Evolutionary conservation across 2,329 filamentous ascomycete species (phyloP).

Genomic region (Gliomastix tumulicola): DNA sequence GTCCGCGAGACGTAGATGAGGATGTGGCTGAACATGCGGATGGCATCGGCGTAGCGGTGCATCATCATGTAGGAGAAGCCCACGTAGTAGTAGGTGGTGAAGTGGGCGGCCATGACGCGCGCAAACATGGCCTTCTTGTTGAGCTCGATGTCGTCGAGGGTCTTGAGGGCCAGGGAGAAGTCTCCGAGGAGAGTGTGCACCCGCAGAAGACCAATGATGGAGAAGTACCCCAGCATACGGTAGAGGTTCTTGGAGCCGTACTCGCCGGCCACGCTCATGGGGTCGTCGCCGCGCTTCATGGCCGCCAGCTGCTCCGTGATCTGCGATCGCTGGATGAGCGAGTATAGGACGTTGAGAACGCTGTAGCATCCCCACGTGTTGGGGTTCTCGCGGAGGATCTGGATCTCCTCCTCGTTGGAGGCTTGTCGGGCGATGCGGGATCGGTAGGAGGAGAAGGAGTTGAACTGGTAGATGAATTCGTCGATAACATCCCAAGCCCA

Average conservation of each 20-base stretch:
- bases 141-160: slow-evolving; percentile 97
- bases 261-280: slow-evolving; percentile 80
- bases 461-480: slow-evolving; percentile 99
- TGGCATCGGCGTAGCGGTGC: slow-evolving; percentile 97
- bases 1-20: slow-evolving; percentile 97
- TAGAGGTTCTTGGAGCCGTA: slow-evolving; percentile 93
- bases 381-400: slow-evolving; percentile 88
- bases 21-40: slow-evolving; percentile 99
- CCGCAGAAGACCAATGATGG: slow-evolving; percentile 92
- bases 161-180: slow-evolving; percentile 97
- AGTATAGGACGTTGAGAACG: slow-evolving; percentile 98
- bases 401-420: slow-evolving; percentile 86
- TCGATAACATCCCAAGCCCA: slow-evolving; percentile 99
- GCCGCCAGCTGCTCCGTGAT: slow-evolving; percentile 96
- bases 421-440: slow-evolving; percentile 79
- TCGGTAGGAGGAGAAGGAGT: slow-evolving; percentile 97
- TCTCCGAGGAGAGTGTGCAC: slow-evolving; percentile 96
- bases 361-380: slow-evolving; percentile 99
- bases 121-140: slow-evolving; percentile 99
- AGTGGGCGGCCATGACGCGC: slow-evolving; percentile 98
- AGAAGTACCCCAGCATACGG: slow-evolving; percentile 98
- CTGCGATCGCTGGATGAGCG: slow-evolving; percentile 94
- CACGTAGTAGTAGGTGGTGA: slow-evolving; percentile 99
- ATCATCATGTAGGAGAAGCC: slow-evolving; percentile 99
- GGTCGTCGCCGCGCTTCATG: slow-evolving; percentile 90